Base-by-base conservation (phyloP, 176 grass and related monocot genomes). In the Pharus latifolius region DNA sequence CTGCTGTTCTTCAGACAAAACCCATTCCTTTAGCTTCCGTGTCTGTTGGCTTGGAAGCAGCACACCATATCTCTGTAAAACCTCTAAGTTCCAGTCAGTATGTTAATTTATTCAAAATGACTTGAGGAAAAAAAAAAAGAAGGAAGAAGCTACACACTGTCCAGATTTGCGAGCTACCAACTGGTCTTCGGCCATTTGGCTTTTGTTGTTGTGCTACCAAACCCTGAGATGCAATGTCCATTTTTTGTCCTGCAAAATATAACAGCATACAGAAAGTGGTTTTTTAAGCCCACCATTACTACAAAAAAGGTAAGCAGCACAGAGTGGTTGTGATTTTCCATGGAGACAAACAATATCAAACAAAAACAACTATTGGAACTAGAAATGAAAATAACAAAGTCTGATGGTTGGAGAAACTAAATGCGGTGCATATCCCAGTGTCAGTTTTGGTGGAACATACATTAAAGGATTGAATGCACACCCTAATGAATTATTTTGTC, bases 21-120 rank as follows among this genome's bases (percentile, higher is more conserved):
- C 18, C 83, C 83, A 85, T 70, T 85, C 83, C 53, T 85, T 85
- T 70, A 80, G 83, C 18, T 85, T 85, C 42, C 83, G 76, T 49
- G 83, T 85, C 70, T 85, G 83, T 63, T 85, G 83, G 70, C 83
- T 85, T 48, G 83, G 83, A 70, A 85, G 70, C 30, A 85, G 70
- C 67, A 85, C 83, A 80, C 83, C 83, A 8, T 85, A 85, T 7
- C 76, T 37, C 83, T 85, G 44, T 67, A 68, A 50, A 63, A 56
- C 48, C 55, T 65, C 9, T 62, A 12, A 63, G 10, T 30, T 74
- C 40, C 9, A 38, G n/a, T 75, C 24, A 69, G 47, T 31, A 47
- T 60, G 54, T 15, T 31, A n/a, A 55, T 60, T 49, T 74, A 62
- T 67, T 69, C 57, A 75, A 18, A 14, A 43, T 3, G 5, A 15